Base-by-base conservation (phyloP, 2,329 filamentous ascomycete genomes). In the Trichoderma asperellum region DNA sequence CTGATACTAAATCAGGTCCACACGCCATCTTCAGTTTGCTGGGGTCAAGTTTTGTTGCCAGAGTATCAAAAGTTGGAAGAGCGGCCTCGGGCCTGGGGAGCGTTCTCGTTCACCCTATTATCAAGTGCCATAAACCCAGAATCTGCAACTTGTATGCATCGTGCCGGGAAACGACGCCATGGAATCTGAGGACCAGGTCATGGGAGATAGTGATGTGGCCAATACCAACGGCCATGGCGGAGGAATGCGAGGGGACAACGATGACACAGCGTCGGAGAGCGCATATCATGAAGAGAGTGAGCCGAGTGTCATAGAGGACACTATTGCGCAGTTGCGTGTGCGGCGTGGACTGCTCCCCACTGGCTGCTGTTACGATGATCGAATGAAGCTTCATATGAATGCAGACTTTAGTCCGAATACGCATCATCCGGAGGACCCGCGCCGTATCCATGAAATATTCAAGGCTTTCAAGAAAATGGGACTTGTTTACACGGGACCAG, bases 301-400 rank as follows among this genome's bases (percentile, higher is more conserved):
- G 16, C 75, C 77, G 0, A 79, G 79, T 11, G 78, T 79, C 2
- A 79, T 80, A 18, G 77, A 80, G 11, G 75, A 82, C 2, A 79
- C 79, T 7, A 74, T 78, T 2, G 80, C 79, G 2, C 78, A 81
- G 63, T 73, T 84, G 62, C 78, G 77, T 16, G 80, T 81, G 68
- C 83, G 80, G 52, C 83, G 80, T 47, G 83, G 84, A 2, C 80
- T 88, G 32, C 83, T 92, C 1, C 88, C 91, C 0, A 94, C 92
- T 0, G 92, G 92, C 4, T 89, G 91, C 71, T 95, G 92, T 73
- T 99, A 98, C 77, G 96, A 99, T 81, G 90, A 93, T 69, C 89
- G 95, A 37, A 99, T 99, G 96, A 93, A 96, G 71, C 91, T 96
- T 71, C 96, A 99, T 78, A 92, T 94, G 67, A 97, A 97, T 77